Evolutionary conservation across 2,329 filamentous ascomycete species (phyloP).

Genomic region (Aciculosporium take): DNA sequence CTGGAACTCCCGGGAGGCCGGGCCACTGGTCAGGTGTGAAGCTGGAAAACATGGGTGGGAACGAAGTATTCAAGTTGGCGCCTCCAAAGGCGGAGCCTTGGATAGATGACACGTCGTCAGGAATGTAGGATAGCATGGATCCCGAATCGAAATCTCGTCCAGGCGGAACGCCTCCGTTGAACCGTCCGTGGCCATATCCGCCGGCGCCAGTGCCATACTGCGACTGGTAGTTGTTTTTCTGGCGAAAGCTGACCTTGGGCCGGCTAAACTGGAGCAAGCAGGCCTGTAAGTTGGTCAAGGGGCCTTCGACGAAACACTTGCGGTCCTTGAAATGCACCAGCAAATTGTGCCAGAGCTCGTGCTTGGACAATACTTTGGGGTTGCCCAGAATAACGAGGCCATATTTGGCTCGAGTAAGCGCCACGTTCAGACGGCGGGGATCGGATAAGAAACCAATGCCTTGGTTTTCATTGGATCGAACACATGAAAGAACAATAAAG

Average conservation of each 20-base stretch:
- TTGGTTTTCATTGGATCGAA: constrained; percentile 96
- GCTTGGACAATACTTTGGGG: constrained; percentile 92
- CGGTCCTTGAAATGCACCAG: constrained; percentile 93
- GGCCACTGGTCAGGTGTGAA: constrained; percentile 87
- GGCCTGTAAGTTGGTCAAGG: constrained; percentile 87
- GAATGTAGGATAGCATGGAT: constrained; percentile 88
- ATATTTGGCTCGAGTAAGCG: constrained; percentile 91
- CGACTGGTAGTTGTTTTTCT: constrained; percentile 63
- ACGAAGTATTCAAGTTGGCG: constrained; percentile 57
- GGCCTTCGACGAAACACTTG: constrained; percentile 90
- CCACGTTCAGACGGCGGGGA: constrained; percentile 91
- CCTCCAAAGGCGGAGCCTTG: constrained; percentile 85
- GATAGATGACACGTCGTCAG: constrained; percentile 91
- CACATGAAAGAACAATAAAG: constrained; percentile 94
- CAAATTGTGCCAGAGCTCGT: constrained; percentile 93
- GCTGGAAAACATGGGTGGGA: constrained; percentile 88
- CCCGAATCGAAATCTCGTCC: constrained; percentile 56
- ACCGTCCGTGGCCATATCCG: constrained; percentile 26
- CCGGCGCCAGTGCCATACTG: constrained; percentile 41
- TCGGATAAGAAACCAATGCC: constrained; percentile 98
- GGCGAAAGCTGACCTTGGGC: constrained; percentile 84
- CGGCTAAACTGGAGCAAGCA: constrained; percentile 90
- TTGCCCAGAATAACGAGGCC: constrained; percentile 94
- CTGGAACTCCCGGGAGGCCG: constrained; percentile 51
- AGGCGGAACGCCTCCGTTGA: constrained; percentile 24